Conservation (phyloP, 129 eudicot genomes). For the Chrysanthemum makinoi region DNA sequence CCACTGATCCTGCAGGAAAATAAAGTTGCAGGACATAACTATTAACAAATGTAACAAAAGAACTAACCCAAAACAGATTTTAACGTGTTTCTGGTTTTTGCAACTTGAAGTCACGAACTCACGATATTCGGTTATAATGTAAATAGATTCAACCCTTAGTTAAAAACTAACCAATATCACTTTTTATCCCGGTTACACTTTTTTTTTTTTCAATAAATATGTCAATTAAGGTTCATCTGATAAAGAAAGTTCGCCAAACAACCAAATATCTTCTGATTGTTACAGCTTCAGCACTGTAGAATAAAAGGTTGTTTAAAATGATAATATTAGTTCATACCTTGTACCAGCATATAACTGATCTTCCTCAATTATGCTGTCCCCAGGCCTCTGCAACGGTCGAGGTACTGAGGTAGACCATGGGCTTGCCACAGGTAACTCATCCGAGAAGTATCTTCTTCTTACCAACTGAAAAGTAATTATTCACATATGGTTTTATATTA, state of each 20-base stretch:
- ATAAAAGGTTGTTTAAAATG: background rate
- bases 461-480: slow-evolving; percentile 54
- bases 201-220: too few species aligned
- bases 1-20: slow-evolving; percentile 42
- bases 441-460: slow-evolving; percentile 93
- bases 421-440: slow-evolving; percentile 66
- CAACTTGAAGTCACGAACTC: too few species aligned
- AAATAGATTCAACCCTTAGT: too few species aligned
- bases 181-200: too few species aligned
- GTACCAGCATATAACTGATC: slow-evolving; percentile 53
- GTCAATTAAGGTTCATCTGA: too few species aligned
- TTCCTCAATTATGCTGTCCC: slow-evolving; percentile 59
- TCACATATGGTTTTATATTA: background rate
- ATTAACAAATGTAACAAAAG: too few species aligned
- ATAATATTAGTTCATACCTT: slow-evolving; percentile 43
- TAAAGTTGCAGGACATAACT: background rate
- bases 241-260: too few species aligned
- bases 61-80: background rate
- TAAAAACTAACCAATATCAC: too few species aligned
- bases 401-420: slow-evolving; percentile 68
- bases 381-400: slow-evolving; percentile 44
- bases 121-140: too few species aligned
- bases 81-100: too few species aligned
- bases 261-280: too few species aligned
- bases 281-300: background rate